These are phyloP conservation scores for Albatrellus ellisii DNA, from an alignment of 768 basidiomycete species.

Conservation along the genomic window DNA sequence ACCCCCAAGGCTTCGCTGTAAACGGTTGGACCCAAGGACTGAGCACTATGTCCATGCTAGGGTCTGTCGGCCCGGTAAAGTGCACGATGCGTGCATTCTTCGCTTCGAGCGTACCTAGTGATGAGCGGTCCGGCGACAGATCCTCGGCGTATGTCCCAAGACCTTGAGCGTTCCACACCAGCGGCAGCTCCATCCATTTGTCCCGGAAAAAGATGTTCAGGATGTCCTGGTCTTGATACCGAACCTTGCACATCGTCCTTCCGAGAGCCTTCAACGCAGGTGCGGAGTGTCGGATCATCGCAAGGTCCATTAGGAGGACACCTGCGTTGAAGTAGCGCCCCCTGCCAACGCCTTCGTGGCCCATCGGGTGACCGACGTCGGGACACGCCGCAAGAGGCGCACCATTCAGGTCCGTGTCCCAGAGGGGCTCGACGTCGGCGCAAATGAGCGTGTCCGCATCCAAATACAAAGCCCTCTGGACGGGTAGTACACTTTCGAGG, in stretches of 20 bases:
- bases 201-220: constrained; percentile 33
- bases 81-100: constrained; percentile 39
- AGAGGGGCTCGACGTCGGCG: constrained; percentile 26
- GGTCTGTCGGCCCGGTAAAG: constrained; percentile 45
- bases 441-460: constrained; percentile 40
- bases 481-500: constrained; percentile 30
- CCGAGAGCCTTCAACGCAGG: constrained; percentile 19
- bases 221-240: constrained; percentile 35
- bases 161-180: constrained; percentile 45
- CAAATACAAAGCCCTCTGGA: constrained; percentile 37
- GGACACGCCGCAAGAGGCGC: constrained; percentile 29
- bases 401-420: constrained; percentile 31
- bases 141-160: constrained; percentile 36
- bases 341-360: constrained; percentile 24
- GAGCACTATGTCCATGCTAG: constrained; percentile 28
- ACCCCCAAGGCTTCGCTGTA: constrained; percentile 46
- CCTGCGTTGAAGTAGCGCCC: constrained; percentile 42
- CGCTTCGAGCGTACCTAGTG: constrained; percentile 17
- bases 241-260: neutral
- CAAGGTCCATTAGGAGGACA: constrained; percentile 37
- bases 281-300: constrained; percentile 20
- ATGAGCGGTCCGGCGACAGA: constrained; percentile 22
- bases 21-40: constrained; percentile 40
- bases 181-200: constrained; percentile 28
- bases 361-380: constrained; percentile 39